Evolutionary conservation across 768 basidiomycete genomes (phyloP).

Genomic region (Auricularia sp.): DNA sequence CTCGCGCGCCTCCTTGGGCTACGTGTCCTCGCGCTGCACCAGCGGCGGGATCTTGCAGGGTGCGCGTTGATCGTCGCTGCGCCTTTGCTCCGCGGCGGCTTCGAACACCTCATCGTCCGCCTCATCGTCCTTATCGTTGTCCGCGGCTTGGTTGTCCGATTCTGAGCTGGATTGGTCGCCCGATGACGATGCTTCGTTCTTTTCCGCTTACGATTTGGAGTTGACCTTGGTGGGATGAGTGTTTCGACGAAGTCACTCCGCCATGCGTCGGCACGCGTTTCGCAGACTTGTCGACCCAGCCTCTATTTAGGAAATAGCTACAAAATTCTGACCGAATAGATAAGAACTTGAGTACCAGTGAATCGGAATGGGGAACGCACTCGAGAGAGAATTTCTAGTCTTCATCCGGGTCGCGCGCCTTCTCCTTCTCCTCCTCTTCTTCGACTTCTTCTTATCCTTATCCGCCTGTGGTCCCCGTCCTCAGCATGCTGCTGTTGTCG

Average conservation of each 20-base stretch:
- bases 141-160: not conserved
- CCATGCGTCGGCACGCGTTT: slow-evolving; percentile 74
- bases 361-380: slow-evolving; percentile 33
- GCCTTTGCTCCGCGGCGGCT: slow-evolving; percentile 65
- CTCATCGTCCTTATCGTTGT: slow-evolving; percentile 6
- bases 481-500: slow-evolving; percentile 5
- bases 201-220: slow-evolving; percentile 10
- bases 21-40: slow-evolving; percentile 63
- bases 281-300: slow-evolving; percentile 82
- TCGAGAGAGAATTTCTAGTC: slow-evolving; percentile 87
- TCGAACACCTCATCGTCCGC: slow-evolving; percentile 33
- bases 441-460: too few relatives aligned
- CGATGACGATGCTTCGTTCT: slow-evolving; percentile 1
- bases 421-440: slow-evolving; percentile 23
- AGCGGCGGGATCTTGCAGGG: slow-evolving; percentile 51
- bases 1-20: slow-evolving; percentile 77
- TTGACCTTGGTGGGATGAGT: slow-evolving; percentile 11
- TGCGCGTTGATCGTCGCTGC: slow-evolving; percentile 57
- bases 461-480: too few relatives aligned
- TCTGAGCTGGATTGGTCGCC: not conserved
- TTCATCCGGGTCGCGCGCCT: slow-evolving; percentile 34
- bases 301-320: slow-evolving; percentile 94
- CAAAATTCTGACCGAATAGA: not conserved
- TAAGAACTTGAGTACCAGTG: not conserved
- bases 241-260: slow-evolving; percentile 48